Percentiles rank a stretch among this genome's conserved stretches.
Evolutionary conservation across 1,284 basidiomycete species (phyloP).

Genomic region (Ganoderma lingzhi): DNA sequence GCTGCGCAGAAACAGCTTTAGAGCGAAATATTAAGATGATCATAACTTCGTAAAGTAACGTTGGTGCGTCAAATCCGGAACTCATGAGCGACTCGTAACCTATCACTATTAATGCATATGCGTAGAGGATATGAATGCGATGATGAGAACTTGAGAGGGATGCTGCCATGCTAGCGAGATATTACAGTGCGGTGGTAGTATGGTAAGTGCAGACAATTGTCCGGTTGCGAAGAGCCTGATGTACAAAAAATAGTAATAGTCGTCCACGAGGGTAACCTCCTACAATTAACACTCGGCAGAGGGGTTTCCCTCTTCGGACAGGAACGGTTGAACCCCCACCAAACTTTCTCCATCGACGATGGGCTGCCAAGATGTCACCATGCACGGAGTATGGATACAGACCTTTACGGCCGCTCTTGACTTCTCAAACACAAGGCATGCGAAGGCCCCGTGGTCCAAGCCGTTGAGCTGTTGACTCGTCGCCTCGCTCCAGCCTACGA

Average conservation of each 20-base stretch:
- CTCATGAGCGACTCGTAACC: background rate
- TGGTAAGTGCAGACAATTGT: background rate
- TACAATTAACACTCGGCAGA: background rate
- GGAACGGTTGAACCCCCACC: background rate
- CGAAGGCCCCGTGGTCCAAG: background rate
- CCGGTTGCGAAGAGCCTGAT: background rate
- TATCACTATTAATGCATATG: background rate
- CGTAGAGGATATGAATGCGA: background rate
- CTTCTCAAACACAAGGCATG: background rate
- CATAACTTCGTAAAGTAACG: background rate
- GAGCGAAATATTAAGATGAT: background rate
- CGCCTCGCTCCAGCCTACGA: background rate
- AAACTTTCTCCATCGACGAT: background rate
- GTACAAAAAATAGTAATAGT: background rate
- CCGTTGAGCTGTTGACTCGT: background rate
- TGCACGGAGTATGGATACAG: background rate
- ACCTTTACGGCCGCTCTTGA: background rate
- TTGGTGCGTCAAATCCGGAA: background rate
- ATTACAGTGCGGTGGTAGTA: background rate
- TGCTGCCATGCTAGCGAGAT: background rate
- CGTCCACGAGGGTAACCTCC: no score
- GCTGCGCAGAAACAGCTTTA: no score
- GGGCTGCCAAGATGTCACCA: background rate
- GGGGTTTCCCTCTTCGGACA: background rate
- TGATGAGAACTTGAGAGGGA: background rate